Percentiles rank a stretch among this genome's conserved stretches.
These are phyloP conservation scores for Zygosaccharomyces siamensis DNA, from an alignment of 805 yeast species.

Conservation along the genomic window DNA sequence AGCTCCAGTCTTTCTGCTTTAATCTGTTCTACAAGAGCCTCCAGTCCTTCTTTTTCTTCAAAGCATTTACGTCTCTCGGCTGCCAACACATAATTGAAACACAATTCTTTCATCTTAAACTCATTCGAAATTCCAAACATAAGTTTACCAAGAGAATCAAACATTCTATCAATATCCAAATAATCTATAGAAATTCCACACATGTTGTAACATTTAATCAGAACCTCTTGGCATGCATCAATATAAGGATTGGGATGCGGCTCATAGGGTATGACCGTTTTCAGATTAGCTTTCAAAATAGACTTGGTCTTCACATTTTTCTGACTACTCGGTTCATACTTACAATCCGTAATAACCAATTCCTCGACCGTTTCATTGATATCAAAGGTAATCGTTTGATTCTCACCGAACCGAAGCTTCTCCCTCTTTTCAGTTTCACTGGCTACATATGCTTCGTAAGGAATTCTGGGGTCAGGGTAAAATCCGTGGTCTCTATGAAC, in stretches of 20 bases:
- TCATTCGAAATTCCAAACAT: conserved; percentile 5
- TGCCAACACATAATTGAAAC: conserved; percentile 3
- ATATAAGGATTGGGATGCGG: conserved; percentile 1
- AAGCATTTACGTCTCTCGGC: conserved; percentile 2
- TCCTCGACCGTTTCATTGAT: neutral
- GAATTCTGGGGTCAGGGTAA: neutral
- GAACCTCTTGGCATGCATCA: conserved; percentile 3
- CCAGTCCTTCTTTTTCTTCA: neutral
- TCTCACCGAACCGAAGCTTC: conserved; percentile 7
- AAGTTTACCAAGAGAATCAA: conserved; percentile 1
- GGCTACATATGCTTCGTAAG: conserved; percentile 1
- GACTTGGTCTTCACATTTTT: neutral
- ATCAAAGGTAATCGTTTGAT: conserved; percentile 6
- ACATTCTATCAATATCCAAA: conserved; percentile 2
- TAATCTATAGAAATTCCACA: conserved; percentile 8
- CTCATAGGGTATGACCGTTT: neutral
- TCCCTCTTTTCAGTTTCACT: conserved; percentile 4
- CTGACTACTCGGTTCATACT: neutral
- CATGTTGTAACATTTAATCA: conserved; percentile 7
- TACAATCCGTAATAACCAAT: neutral
- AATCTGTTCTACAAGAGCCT: neutral
- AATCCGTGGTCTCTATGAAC: conserved; percentile 4
- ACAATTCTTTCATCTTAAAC: conserved; percentile 6
- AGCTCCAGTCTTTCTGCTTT: neutral
- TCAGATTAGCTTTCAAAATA: neutral